Base-by-base conservation (phyloP, 345 rosid genomes). In the Cardamine occulta region DNA sequence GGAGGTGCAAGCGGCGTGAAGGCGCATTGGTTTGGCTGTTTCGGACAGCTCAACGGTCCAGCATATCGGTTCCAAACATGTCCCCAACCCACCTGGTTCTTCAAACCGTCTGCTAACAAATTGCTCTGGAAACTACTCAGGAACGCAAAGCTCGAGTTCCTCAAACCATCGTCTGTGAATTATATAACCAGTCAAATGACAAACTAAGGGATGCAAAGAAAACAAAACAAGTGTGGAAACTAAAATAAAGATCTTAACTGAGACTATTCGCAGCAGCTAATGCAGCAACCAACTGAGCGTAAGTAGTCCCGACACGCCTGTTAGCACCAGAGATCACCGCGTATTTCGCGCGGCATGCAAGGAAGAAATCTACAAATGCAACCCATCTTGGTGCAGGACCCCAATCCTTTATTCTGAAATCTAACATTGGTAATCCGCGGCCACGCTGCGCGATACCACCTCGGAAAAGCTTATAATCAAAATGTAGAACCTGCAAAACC, bases 331-430 rank as follows among this genome's bases (percentile, higher is more conserved):
- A 82, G 78, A 92, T 82, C 64, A 95, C 90, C 3, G 88, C 90
- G 23, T 84, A 81, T 74, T 85, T 92, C 8, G 98, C 94, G 26
- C 87, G 93, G 35, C 98, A 82, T 15, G 99, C 99, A 34, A 95
- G 93, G 80, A 95, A 92, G 86, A 92, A 95, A 73, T 95, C 99
- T 53, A 95, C 99, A 85, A 95, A 90, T 17, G 99, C 99, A 77
- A 90, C 98, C 98, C 99, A 95, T 80, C 98, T 82, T 12, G 99
- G 99, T 55, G 98, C 97, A 8, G 98, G 98, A 15, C 99, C 99
- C 98, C 99, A 95, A 79, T 95, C 98, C 80, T 84, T 95, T 65
- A 78, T 84, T 80, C 98, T 86, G 72, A 90, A 95, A 53, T 82
- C 96, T 72, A 84, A 57, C 73, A 52, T 84, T 13, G 72, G 80